phyloP scores from a whole-genome alignment of 2,329 filamentous ascomycete genomes.

The Ceratocystis cubensis region DNA sequence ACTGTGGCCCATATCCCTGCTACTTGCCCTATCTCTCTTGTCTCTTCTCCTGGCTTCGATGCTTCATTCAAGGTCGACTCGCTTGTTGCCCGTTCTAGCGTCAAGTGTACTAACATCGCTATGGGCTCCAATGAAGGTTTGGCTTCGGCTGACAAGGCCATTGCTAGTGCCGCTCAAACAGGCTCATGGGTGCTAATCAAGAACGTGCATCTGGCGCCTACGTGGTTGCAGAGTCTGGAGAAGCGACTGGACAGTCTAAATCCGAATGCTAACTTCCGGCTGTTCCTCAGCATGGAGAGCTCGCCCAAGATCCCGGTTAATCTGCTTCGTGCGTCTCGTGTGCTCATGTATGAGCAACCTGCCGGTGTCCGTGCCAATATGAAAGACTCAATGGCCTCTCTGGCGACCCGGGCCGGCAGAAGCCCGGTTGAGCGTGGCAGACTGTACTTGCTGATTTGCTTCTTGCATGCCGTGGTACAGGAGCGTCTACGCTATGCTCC shows the following conservation, averaged over 20 bases:
- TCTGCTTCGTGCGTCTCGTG: constrained; percentile 77
- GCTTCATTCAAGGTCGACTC: constrained; percentile 98
- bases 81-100: constrained; percentile 70
- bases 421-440: constrained; percentile 82
- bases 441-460: constrained; percentile 80
- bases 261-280: constrained; percentile 79
- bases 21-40: constrained; percentile 75
- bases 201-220: constrained; percentile 92
- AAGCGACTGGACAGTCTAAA: constrained; percentile 94
- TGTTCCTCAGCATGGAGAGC: constrained; percentile 97
- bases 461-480: constrained; percentile 91
- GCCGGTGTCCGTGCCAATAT: constrained; percentile 95
- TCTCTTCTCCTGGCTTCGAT: constrained; percentile 92
- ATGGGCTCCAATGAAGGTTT: constrained; percentile 97
- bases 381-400: constrained; percentile 85
- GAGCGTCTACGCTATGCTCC: constrained; percentile 90
- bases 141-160: constrained; percentile 86
- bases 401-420: constrained; percentile 63
- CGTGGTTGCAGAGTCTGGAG: constrained; percentile 93
- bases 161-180: constrained; percentile 78
- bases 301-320: constrained; percentile 96
- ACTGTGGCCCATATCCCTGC: constrained; percentile 76
- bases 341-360: constrained; percentile 96
- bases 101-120: constrained; percentile 88
- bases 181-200: constrained; percentile 97